phyloP scores from a whole-genome alignment of 768 basidiomycete genomes.

The Termitomyces sp. region DNA sequence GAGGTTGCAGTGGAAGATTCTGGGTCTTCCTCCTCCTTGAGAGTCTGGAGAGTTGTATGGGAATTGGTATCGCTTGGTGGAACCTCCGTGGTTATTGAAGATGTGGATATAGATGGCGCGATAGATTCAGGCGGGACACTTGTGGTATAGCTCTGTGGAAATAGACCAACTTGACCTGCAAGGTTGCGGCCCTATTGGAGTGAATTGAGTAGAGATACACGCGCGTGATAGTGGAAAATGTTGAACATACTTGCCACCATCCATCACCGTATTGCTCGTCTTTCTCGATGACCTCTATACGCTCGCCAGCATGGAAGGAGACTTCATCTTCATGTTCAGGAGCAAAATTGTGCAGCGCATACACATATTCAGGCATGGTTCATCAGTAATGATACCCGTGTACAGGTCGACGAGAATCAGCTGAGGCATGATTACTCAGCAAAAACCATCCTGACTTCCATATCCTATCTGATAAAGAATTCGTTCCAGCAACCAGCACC shows the following conservation, averaged over 20 bases:
- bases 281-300: conserved; percentile 86
- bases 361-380: conserved; percentile 77
- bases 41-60: conserved; percentile 32
- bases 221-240: background rate
- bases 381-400: background rate
- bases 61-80: conserved; percentile 7
- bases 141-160: conserved; percentile 86
- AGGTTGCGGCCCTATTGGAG: conserved; percentile 72
- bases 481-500: no score
- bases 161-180: conserved; percentile 80
- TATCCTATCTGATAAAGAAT: background rate
- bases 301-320: conserved; percentile 76
- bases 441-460: background rate
- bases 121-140: conserved; percentile 39
- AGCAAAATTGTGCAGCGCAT: conserved; percentile 79
- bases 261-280: conserved; percentile 93
- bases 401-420: background rate
- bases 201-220: conserved; percentile 8
- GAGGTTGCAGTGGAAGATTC: conserved; percentile 18
- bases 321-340: conserved; percentile 97
- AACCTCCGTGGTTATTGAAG: conserved; percentile 14
- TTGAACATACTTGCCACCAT: conserved; percentile 71
- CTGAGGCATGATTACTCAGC: background rate
- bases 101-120: conserved; percentile 18
- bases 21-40: conserved; percentile 43